Evolutionary conservation across 106 monocot species (phyloP).

Genomic region (Allium sativum): DNA sequence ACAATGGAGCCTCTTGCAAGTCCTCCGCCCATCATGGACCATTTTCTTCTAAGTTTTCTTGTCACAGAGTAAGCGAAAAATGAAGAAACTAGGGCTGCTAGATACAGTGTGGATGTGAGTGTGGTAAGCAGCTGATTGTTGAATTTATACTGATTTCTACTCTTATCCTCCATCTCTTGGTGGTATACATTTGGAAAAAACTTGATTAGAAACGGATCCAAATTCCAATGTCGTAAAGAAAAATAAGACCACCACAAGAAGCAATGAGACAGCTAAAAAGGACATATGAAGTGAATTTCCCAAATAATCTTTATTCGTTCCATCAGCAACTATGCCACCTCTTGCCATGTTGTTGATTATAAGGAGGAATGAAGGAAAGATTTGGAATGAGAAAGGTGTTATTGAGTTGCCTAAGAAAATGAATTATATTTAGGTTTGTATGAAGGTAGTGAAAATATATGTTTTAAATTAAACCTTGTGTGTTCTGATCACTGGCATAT

Average conservation of each 20-base stretch:
- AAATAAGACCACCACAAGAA: constrained; percentile 11
- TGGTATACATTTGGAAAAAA: constrained; percentile 31
- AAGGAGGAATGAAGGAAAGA: too few species aligned
- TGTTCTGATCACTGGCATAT: too few species aligned
- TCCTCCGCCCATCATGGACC: constrained; percentile 16
- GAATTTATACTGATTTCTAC: constrained; percentile 16
- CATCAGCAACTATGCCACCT: neutral
- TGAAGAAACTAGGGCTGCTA: constrained; percentile 16
- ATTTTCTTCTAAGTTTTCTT: constrained; percentile 9
- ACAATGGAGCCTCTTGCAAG: constrained; percentile 7
- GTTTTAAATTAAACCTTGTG: too few species aligned
- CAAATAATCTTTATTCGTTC: constrained; percentile 2
- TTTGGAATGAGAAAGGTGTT: too few species aligned
- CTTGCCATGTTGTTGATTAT: constrained; percentile 2
- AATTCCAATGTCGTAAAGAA: constrained; percentile 11
- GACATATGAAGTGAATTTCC: constrained; percentile 7
- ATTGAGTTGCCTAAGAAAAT: too few species aligned
- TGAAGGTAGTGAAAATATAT: too few species aligned
- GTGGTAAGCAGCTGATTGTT: constrained; percentile 7
- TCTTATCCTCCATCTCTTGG: constrained; percentile 15
- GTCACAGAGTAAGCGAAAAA: constrained; percentile 8
- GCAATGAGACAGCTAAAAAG: constrained; percentile 10
- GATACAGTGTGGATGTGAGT: constrained; percentile 15
- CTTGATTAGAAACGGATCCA: constrained; percentile 30
- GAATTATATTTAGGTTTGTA: too few species aligned